phyloP scores from a whole-genome alignment of 75 land plant genomes.

The Pinus taeda region DNA sequence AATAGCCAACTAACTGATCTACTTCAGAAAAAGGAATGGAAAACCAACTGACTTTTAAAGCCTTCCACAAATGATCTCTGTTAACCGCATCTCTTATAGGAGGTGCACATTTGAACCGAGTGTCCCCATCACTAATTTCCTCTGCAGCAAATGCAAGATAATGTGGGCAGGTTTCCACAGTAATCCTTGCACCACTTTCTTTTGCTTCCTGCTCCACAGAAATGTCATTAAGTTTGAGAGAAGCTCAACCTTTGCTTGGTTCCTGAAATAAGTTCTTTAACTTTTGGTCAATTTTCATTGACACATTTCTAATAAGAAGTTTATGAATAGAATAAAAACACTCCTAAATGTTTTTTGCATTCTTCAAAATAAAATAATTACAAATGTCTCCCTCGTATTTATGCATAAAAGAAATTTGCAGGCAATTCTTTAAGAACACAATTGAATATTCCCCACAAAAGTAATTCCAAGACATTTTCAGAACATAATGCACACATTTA shows the following conservation, averaged over 20 bases:
- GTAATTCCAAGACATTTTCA: too few species aligned
- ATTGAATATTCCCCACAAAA: background rate
- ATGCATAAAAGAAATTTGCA: background rate
- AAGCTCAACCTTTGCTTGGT: background rate
- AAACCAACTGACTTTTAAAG: conserved; percentile 54
- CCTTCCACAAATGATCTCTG: conserved; percentile 72
- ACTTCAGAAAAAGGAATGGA: background rate
- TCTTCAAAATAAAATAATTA: background rate
- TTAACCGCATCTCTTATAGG: conserved; percentile 80
- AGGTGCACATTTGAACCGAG: conserved; percentile 94
- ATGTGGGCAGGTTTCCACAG: conserved; percentile 97
- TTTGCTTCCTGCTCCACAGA: conserved; percentile 66
- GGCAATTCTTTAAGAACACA: background rate
- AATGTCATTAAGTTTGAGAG: conserved; percentile 6
- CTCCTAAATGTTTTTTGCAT: background rate
- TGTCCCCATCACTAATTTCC: conserved; percentile 88
- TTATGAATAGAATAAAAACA: background rate
- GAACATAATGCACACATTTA: background rate
- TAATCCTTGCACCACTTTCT: conserved; percentile 57
- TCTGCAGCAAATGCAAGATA: conserved; percentile 93
- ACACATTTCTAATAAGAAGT: background rate
- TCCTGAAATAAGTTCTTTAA: background rate
- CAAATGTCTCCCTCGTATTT: background rate
- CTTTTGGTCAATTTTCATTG: background rate
- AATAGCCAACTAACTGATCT: background rate